These are phyloP conservation scores for Nemania serpens DNA, from an alignment of 2,329 filamentous ascomycete genomes.

Conservation along the genomic window DNA sequence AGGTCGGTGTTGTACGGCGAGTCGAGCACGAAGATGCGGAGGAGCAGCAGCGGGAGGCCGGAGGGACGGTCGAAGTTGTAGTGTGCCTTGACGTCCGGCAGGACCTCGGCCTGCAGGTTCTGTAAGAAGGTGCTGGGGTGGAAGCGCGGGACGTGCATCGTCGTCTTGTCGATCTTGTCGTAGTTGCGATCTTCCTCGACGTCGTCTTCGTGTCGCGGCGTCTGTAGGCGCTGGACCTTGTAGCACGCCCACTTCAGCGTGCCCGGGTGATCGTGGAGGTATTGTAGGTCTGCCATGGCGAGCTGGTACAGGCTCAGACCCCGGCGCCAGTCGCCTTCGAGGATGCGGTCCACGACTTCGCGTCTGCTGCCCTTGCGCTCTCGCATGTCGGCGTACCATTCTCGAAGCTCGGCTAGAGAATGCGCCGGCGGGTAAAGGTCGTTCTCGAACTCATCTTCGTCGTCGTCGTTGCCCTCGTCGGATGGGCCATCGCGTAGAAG, in stretches of 20 bases:
- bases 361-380: constrained; percentile 63
- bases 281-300: constrained; percentile 70
- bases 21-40: constrained; percentile 81
- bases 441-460: constrained; percentile 61
- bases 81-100: constrained; percentile 81
- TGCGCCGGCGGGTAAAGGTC: constrained; percentile 72
- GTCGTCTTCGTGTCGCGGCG: constrained; percentile 47
- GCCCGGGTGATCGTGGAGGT: constrained; percentile 67
- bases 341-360: constrained; percentile 66
- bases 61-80: constrained; percentile 78
- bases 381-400: constrained; percentile 66
- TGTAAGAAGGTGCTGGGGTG: constrained; percentile 80
- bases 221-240: constrained; percentile 59
- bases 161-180: constrained; percentile 50
- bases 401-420: constrained; percentile 68
- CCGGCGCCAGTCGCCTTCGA: constrained; percentile 71
- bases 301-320: constrained; percentile 69
- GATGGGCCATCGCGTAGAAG: constrained; percentile 53
- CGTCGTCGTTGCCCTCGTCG: constrained; percentile 46
- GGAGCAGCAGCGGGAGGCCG: constrained; percentile 68
- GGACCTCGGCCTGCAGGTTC: constrained; percentile 73
- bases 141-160: constrained; percentile 68
- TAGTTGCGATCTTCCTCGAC: constrained; percentile 30
- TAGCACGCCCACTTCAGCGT: constrained; percentile 69
- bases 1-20: constrained; percentile 74